Conservation (phyloP, 305 asterid genomes). For the Plantago coronopus region DNA sequence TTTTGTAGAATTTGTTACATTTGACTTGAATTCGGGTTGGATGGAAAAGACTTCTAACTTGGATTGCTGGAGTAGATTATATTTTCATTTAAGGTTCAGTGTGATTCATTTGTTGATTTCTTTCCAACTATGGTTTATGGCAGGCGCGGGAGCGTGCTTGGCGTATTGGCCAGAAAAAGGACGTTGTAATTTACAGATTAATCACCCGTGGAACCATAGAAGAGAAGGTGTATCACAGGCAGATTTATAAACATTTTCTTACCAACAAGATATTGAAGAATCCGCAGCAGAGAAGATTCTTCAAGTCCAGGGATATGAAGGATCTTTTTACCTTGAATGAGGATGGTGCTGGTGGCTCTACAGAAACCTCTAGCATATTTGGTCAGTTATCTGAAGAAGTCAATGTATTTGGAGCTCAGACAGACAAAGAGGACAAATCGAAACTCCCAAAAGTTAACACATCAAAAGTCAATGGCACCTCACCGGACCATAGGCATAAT, state of each 20-base stretch:
- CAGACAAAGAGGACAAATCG: conserved; percentile 34
- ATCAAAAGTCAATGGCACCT: conserved; percentile 26
- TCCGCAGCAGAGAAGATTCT: conserved; percentile 95
- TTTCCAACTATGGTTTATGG: conserved; percentile 27
- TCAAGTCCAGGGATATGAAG: conserved; percentile 94
- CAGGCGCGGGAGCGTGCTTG: conserved; percentile 99
- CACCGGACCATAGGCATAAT: conserved; percentile 29
- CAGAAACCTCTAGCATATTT: conserved; percentile 85
- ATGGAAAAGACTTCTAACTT: not conserved
- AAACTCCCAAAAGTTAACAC: conserved; percentile 24
- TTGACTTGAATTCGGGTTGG: not conserved
- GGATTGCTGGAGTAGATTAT: conserved; percentile 4
- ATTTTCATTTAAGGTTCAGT: not conserved
- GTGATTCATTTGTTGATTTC: conserved; percentile 15
- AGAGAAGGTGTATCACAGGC: conserved; percentile 97
- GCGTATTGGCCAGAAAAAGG: conserved; percentile 97
- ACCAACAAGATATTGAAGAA: conserved; percentile 91
- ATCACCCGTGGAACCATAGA: conserved; percentile 97
- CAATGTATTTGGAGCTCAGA: conserved; percentile 50
- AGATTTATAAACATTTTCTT: conserved; percentile 91
- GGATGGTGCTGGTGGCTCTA: conserved; percentile 60
- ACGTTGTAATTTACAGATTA: conserved; percentile 83
- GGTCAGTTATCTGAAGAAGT: conserved; percentile 67
- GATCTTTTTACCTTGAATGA: conserved; percentile 88
- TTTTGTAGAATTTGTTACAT: conserved; percentile 7